These are phyloP conservation scores for Henckelia pumila DNA, from an alignment of 257 asterid species.

Conservation along the genomic window DNA sequence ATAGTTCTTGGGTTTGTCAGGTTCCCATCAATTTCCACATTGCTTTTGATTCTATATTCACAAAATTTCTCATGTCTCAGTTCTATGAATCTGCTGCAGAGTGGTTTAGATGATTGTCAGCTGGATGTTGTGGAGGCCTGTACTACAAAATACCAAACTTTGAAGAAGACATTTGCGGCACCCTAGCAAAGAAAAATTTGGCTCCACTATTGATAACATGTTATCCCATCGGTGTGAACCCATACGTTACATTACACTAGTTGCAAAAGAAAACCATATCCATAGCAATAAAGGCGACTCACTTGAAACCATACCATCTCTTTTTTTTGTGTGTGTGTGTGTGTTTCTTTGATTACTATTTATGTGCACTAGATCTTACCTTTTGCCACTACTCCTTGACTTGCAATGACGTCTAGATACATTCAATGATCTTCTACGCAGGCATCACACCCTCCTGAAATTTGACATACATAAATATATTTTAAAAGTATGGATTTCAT, in stretches of 20 bases:
- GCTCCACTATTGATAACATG: neutral
- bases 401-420: slow-evolving; percentile 66
- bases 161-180: neutral
- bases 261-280: neutral
- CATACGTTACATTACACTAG: neutral
- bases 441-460: slow-evolving; percentile 84
- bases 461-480: neutral
- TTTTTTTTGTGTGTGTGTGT: neutral
- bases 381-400: slow-evolving; percentile 55
- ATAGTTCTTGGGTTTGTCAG: slow-evolving; percentile 80
- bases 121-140: slow-evolving; percentile 78
- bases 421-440: slow-evolving; percentile 64
- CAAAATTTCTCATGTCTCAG: no score
- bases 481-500: neutral
- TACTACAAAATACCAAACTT: slow-evolving; percentile 30
- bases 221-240: slow-evolving; percentile 16
- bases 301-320: neutral
- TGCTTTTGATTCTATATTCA: neutral
- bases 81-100: slow-evolving; percentile 44
- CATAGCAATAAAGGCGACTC: neutral
- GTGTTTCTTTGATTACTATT: neutral
- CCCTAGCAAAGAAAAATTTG: no score
- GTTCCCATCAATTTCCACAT: slow-evolving; percentile 24
- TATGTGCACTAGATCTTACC: slow-evolving; percentile 24
- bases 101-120: slow-evolving; percentile 77